These are phyloP conservation scores for Radiomyces spectabilis DNA, from an alignment of 192 early-diverging fungal species.

Conservation along the genomic window DNA sequence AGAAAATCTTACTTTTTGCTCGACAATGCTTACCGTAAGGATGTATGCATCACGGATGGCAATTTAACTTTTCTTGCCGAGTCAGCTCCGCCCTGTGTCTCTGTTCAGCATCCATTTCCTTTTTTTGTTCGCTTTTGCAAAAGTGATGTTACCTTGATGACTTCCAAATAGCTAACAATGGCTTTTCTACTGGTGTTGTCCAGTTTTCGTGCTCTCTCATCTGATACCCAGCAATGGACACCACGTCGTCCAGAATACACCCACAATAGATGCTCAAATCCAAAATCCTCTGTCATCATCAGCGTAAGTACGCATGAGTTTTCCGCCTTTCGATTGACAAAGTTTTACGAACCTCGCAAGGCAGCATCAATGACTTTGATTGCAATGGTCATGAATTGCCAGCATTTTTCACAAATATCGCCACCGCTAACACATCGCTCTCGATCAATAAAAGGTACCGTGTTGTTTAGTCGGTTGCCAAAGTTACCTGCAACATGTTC, in stretches of 20 bases:
- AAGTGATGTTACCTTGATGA: conserved; percentile 45
- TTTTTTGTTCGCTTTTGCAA: too few relatives aligned
- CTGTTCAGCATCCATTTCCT: background rate
- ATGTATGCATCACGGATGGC: conserved; percentile 61
- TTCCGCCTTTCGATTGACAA: too few relatives aligned
- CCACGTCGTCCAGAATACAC: conserved; percentile 95
- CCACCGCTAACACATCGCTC: conserved; percentile 70
- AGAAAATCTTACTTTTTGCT: background rate
- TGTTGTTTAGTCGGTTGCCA: too few relatives aligned
- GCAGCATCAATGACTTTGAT: conserved; percentile 81
- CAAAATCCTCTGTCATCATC: conserved; percentile 77
- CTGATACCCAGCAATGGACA: conserved; percentile 97
- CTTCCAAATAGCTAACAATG: conserved; percentile 76
- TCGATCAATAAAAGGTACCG: too few relatives aligned
- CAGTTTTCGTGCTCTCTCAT: conserved; percentile 76
- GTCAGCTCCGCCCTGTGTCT: conserved; percentile 61
- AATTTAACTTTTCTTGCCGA: conserved; percentile 67
- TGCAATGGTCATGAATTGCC: conserved; percentile 89
- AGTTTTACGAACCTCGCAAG: conserved; percentile 48
- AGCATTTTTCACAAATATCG: conserved; percentile 83
- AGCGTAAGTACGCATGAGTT: too few relatives aligned
- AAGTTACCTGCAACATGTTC: conserved; percentile 88
- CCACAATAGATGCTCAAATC: conserved; percentile 90
- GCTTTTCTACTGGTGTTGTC: conserved; percentile 71
- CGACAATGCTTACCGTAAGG: conserved; percentile 39